Conservation (phyloP, 768 basidiomycete species). For the Leccinum variicolor region DNA sequence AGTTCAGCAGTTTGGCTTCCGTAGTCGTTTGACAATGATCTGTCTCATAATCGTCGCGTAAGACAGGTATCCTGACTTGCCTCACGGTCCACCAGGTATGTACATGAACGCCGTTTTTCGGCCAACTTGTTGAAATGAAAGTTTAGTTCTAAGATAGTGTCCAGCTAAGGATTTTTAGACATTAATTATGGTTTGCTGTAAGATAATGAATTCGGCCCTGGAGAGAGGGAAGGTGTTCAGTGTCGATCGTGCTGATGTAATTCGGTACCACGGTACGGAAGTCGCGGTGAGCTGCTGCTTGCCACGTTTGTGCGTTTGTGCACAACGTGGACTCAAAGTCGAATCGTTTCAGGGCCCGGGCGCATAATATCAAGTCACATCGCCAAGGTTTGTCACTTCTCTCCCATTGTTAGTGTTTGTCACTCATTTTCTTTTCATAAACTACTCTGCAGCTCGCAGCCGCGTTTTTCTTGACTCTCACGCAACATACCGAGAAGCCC, state of each 20-base stretch:
- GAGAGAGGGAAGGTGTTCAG: background rate
- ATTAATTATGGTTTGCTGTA: background rate
- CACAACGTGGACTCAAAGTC: constrained; percentile 21
- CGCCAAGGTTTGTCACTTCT: constrained; percentile 17
- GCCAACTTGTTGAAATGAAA: constrained; percentile 13
- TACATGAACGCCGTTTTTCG: constrained; percentile 20
- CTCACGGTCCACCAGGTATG: background rate
- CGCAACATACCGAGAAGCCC: constrained; percentile 32
- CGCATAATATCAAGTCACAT: constrained; percentile 26
- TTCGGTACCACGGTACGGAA: constrained; percentile 18
- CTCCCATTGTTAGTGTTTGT: constrained; percentile 13
- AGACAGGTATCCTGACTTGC: background rate
- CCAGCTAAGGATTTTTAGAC: background rate
- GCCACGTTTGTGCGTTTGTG: constrained; percentile 17
- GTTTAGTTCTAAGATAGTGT: background rate
- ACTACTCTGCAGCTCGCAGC: constrained; percentile 24
- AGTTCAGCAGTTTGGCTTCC: background rate
- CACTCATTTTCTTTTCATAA: constrained; percentile 27
- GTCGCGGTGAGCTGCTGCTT: constrained; percentile 3
- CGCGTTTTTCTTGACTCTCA: constrained; percentile 36
- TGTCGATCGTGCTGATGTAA: constrained; percentile 28
- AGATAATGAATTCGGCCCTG: background rate
- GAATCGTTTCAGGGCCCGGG: constrained; percentile 20
- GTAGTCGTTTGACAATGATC: background rate
- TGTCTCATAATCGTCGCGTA: background rate